A percentile compares a stretch with the other conserved stretches of the same genome.
phyloP scores from a whole-genome alignment of 176 grass and related monocot species.

The Juncus effusus region DNA sequence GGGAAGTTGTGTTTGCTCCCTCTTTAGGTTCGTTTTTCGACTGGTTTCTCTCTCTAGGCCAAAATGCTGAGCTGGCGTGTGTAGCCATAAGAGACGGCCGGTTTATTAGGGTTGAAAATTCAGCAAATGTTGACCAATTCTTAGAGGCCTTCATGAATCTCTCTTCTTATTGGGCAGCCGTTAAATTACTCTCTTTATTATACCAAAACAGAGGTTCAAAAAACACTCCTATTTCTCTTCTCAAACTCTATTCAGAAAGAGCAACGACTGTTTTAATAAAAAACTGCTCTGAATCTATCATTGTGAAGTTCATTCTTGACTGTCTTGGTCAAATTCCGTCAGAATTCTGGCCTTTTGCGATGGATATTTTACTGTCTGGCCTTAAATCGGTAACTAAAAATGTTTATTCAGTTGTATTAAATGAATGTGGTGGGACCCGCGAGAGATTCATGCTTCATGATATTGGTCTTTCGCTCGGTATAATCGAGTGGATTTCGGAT shows the following conservation, averaged over 20 bases:
- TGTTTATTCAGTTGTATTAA: conserved; percentile 51
- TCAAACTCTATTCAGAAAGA: conserved; percentile 77
- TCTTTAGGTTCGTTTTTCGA: conserved; percentile 70
- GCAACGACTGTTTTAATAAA: conserved; percentile 57
- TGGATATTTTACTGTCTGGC: conserved; percentile 68
- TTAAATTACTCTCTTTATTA: conserved; percentile 79
- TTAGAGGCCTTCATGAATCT: conserved; percentile 65
- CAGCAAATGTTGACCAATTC: conserved; percentile 75
- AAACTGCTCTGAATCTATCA: conserved; percentile 33
- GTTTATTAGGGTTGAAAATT: conserved; percentile 74
- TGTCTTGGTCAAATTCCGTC: conserved; percentile 71
- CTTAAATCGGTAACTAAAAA: conserved; percentile 59
- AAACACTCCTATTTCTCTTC: conserved; percentile 64
- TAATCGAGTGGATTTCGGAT: conserved; percentile 79
- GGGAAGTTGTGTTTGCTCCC: conserved; percentile 76
- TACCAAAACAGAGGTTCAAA: conserved; percentile 66
- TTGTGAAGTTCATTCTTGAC: conserved; percentile 69
- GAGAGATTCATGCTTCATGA: conserved; percentile 91
- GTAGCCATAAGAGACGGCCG: conserved; percentile 65
- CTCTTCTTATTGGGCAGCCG: conserved; percentile 65
- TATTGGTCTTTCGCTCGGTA: conserved; percentile 80
- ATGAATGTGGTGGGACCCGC: conserved; percentile 45
- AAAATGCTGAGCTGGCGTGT: conserved; percentile 59
- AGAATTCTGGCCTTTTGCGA: conserved; percentile 70
- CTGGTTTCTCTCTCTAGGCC: conserved; percentile 66